These are phyloP conservation scores for Daldinia concentrica DNA, from an alignment of 495 filamentous ascomycete genomes.

Conservation along the genomic window DNA sequence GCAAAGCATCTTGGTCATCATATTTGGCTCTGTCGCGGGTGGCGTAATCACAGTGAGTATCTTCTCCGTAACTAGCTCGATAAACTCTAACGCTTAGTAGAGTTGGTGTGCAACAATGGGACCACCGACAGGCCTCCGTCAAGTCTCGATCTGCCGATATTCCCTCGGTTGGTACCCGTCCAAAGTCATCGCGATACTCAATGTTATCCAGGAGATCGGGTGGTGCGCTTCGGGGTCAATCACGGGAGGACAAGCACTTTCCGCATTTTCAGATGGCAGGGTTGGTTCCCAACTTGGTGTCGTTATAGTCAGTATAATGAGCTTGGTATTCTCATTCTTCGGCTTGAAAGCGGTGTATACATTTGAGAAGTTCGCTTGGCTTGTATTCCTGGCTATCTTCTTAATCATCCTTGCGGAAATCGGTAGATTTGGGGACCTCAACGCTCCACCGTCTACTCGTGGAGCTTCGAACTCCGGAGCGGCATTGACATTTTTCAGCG, in stretches of 20 bases:
- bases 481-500: constrained; percentile 61
- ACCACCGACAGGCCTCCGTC: constrained; percentile 60
- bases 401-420: constrained; percentile 65
- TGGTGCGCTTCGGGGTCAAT: constrained; percentile 59
- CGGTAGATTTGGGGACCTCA: constrained; percentile 57
- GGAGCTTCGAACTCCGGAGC: constrained; percentile 55
- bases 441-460: constrained; percentile 48
- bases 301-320: constrained; percentile 55
- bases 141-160: constrained; percentile 64
- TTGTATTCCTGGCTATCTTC: constrained; percentile 65
- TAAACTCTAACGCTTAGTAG: constrained; percentile 10
- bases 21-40: constrained; percentile 59
- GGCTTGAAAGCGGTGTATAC: constrained; percentile 57
- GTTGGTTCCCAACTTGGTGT: constrained; percentile 59
- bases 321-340: constrained; percentile 56
- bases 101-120: constrained; percentile 61
- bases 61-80: constrained; percentile 9
- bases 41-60: constrained; percentile 57
- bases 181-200: constrained; percentile 60
- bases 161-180: constrained; percentile 65
- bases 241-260: constrained; percentile 60
- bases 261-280: constrained; percentile 58
- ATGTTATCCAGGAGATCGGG: constrained; percentile 60
- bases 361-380: constrained; percentile 57
- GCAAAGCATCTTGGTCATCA: constrained; percentile 62